Base-by-base conservation (phyloP, 2,329 filamentous ascomycete species). In the Lithohypha guttulata region DNA sequence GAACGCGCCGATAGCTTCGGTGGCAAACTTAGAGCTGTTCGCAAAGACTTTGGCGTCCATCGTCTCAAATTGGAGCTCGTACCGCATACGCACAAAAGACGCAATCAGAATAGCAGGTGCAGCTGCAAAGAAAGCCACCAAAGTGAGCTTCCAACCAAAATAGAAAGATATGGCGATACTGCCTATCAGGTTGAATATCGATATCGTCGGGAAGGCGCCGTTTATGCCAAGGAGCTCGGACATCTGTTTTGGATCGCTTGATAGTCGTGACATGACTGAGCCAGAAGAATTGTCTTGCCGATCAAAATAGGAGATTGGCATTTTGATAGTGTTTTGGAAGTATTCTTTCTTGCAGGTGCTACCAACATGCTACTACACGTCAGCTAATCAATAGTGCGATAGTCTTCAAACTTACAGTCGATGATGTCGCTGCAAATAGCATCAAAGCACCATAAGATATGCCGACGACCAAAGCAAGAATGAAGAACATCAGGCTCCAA, bases 141-240 rank as follows among this genome's bases (percentile, higher is more conserved):
- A 60, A 0, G 78, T 75, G 6, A 89, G 65, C 55, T 85, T 87
- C 83, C 83, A 87, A 1, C 79, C 79, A 54, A 80, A 84, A 3
- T 70, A 64, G 51, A 84, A 85, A 1, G 79, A 69, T 36, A 87
- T 79, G 29, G 70, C 63, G 10, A 84, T 59, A 6, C 73, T 75
- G 0, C 80, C 81, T 6, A 75, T 51, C 2, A 87, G 59, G 34
- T 73, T 79, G 53, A 84, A 79, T 15, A 80, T 53, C 6, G 78
- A 75, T 14, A 83, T 79, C 30, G 89, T 64, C 38, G 94, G 70
- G 6, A 86, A 87, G 32, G 84, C 84, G 1, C 93, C 71, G 1
- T 66, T 71, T 0, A 62, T 50, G 1, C 68, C 66, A 13, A 73
- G 54, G 3, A 73, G 51, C 42, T 73, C 69, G 49, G 67, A 63